Base-by-base conservation (phyloP, 352 stramenopile genomes). In the Globisporangium recalcitrans region DNA sequence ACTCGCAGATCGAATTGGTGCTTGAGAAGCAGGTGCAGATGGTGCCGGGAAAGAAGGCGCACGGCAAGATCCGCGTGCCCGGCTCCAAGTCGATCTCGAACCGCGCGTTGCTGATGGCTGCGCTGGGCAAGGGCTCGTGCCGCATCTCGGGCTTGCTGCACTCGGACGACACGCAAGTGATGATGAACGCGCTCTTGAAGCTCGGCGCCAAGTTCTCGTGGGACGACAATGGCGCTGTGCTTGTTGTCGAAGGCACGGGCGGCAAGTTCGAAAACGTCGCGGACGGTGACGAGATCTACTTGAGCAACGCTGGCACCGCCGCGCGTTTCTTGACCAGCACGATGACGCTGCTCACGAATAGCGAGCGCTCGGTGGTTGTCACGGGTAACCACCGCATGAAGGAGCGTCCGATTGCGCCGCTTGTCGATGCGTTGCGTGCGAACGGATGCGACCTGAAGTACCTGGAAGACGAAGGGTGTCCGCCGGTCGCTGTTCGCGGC, bases 21-120 rank as follows among this genome's bases (percentile, higher is more conserved):
- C 70, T 93, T 9, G 85, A 93, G 63, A 88, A 87, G 52, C 80
- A 90, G 58, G 74, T 89, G 31, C 64, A 72, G 21, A 78, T 92
- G 73, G 68, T 87, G 60, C 76, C 78, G 16, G 77, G 79, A 0
- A 29, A 61, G 4, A 62, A 63, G 16, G 78, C 82, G 13, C 64
- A 76, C n/a, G 85, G 85, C 27, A 63, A 57, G n/a, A 85, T 93
- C 57, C 77, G 80, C 22, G 84, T 99, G 38, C 97, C 97, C 6
- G 96, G 96, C 53, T 98, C 93, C 57, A 99, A 99, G 75, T 98
- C 93, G n/a, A 90, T 99, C 48, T 98, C 92, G 52, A 99, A 99
- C 77, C 91, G 97, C 21, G 97, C 97, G 60, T 74, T 99, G 42
- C 80, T 99, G 24, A 85, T 99, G 63, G 93, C 97, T 0, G 96